Percentiles rank a stretch among this genome's conserved stretches.
These are phyloP conservation scores for Epichloe baconii DNA, from an alignment of 2,329 filamentous ascomycete species.

Conservation along the genomic window DNA sequence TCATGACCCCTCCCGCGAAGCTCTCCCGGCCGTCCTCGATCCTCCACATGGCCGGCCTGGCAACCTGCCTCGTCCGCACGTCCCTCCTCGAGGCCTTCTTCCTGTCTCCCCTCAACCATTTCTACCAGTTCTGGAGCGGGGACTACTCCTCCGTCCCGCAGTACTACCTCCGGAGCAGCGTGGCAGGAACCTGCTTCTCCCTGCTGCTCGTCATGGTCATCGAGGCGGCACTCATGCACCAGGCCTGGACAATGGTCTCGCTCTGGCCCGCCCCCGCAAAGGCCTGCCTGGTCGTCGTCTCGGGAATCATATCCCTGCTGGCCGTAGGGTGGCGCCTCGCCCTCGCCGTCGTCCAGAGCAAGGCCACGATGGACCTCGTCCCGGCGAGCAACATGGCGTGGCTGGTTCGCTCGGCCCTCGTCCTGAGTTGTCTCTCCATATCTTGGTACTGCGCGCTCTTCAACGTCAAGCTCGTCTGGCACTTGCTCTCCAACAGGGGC, in stretches of 20 bases:
- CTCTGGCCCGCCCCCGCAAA: conserved; percentile 31
- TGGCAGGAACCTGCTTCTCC: conserved; percentile 28
- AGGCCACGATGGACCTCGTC: conserved; percentile 13
- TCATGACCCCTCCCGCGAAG: conserved; percentile 54
- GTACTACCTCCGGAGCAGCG: conserved; percentile 22
- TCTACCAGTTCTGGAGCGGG: conserved; percentile 44
- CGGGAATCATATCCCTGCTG: conserved; percentile 21
- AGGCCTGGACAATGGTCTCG: conserved; percentile 38
- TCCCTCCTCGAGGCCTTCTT: conserved; percentile 45
- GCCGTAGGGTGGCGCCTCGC: conserved; percentile 21
- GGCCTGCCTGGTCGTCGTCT: conserved; percentile 17
- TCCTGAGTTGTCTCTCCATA: conserved; percentile 28
- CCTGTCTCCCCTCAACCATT: conserved; percentile 43
- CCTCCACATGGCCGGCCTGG: conserved; percentile 49
- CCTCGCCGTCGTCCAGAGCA: conserved; percentile 24
- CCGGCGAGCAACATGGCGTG: conserved; percentile 18
- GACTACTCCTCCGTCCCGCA: conserved; percentile 39
- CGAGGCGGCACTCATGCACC: conserved; percentile 34
- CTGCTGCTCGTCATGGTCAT: conserved; percentile 32
- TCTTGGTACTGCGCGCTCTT: conserved; percentile 44
- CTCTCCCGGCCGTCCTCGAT: conserved; percentile 50
- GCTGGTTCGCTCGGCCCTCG: conserved; percentile 25
- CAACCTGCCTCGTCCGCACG: conserved; percentile 46
- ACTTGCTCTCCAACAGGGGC: conserved; percentile 33
- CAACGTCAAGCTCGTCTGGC: conserved; percentile 35